Base-by-base conservation (phyloP, 2,329 filamentous ascomycete species). In the Talaromyces funiculosus region DNA sequence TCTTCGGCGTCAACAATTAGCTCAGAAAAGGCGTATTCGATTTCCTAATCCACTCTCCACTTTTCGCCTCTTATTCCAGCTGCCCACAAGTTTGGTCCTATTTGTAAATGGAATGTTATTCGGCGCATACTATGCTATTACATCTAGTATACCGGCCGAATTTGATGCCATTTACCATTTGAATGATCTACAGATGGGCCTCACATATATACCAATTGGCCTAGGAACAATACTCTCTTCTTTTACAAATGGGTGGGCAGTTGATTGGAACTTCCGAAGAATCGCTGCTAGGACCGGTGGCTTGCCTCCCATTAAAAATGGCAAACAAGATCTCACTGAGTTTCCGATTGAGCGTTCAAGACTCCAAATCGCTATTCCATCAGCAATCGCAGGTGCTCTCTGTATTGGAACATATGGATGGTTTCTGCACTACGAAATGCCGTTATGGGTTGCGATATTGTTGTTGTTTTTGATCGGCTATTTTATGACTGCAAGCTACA, bases 391-490 rank as follows among this genome's bases (percentile, higher is more conserved):
- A 20, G 40, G 40, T 20, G 40, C 40, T 22, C 9, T 42, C 2
- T 42, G 40, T 20, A 42, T 42, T 42, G 40, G 18, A 42, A 22
- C 40, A 12, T 42, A 42, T 22, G 40, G 40, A 20, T 42, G 40
- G 40, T 20, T 42, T 20, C 40, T 42, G 3, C 40, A 42, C 20
- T 42, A 22, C 18, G 40, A 42, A 42, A 42, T 20, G 40, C 40
- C 40, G n/a, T 20, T 42, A 18, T 33, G n/a, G 26, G 47, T 51
- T 10, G 47, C 47, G 7, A 65, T 77, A 24, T 67, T 77, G 12
- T 64, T 78, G 31, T 73, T 75, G 43, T 77, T 73, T 61, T 47
- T 77, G 18, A 72, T 73, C 26, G 74, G 73, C 0, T 73, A 71
- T 60, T 67, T 67, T 18, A 66, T 71, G 3, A 75, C 73, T 1